phyloP scores from a whole-genome alignment of 345 rosid species.

The Gossypium arboreum region DNA sequence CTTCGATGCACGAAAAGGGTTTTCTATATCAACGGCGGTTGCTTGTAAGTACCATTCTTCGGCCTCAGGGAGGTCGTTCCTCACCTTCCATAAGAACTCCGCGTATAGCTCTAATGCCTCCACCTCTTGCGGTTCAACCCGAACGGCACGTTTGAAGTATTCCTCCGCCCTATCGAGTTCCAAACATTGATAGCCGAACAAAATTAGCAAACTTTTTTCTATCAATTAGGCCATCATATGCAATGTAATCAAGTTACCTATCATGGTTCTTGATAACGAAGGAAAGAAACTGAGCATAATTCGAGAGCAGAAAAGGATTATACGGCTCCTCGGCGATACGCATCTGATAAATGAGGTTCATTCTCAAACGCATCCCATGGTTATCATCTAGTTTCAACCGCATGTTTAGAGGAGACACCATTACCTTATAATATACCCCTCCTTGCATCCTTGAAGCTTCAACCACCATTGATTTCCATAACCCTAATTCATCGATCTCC shows the following conservation, averaged over 20 bases:
- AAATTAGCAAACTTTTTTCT: neutral
- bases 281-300: constrained; percentile 73
- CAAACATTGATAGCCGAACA: neutral
- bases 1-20: constrained; percentile 46
- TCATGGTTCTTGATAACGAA: constrained; percentile 47
- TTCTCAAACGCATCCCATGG: constrained; percentile 38
- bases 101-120: constrained; percentile 62
- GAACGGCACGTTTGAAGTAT: constrained; percentile 56
- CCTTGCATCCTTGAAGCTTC: constrained; percentile 44
- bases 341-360: constrained; percentile 55
- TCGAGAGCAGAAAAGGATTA: constrained; percentile 51
- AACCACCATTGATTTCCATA: constrained; percentile 52
- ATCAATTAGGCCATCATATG: neutral
- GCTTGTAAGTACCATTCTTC: constrained; percentile 73
- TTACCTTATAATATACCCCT: constrained; percentile 20
- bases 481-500: constrained; percentile 24
- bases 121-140: constrained; percentile 51
- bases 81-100: constrained; percentile 59
- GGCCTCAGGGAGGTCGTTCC: constrained; percentile 66
- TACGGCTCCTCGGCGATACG: constrained; percentile 54
- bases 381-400: constrained; percentile 48
- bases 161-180: constrained; percentile 55
- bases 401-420: constrained; percentile 40
- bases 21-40: constrained; percentile 45
- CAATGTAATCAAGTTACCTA: constrained; percentile 30